Evolutionary conservation across 164 flowering plant genomes (phyloP).

Genomic region (Malania oleifera): DNA sequence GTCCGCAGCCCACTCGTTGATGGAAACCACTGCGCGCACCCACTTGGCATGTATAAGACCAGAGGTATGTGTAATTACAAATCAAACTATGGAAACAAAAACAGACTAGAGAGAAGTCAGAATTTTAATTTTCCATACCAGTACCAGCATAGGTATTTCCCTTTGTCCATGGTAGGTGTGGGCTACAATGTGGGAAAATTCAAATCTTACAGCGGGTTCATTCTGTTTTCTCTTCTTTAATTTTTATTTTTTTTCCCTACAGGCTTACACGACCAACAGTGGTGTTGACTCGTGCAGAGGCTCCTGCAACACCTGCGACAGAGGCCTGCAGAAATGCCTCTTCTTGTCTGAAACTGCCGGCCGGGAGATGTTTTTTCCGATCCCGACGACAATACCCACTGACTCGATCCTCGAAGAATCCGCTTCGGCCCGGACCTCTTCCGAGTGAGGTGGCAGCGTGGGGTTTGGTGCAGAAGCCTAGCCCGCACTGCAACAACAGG

Average conservation of each 20-base stretch:
- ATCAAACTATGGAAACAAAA: no score
- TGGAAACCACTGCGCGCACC: no score
- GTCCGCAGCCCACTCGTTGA: no score
- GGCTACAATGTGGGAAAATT: no score
- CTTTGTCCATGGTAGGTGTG: no score
- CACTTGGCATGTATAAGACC: no score
- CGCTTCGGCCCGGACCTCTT: constrained; percentile 31
- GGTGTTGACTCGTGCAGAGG: constrained; percentile 21
- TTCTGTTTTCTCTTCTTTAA: neutral
- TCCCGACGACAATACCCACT: constrained; percentile 55
- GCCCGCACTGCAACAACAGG: constrained; percentile 54
- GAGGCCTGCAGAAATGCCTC: constrained; percentile 30
- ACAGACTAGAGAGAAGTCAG: no score
- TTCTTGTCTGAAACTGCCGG: constrained; percentile 43
- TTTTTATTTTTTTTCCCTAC: neutral
- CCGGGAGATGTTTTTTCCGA: constrained; percentile 15
- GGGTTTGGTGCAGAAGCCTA: constrained; percentile 24
- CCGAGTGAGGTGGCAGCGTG: constrained; percentile 45
- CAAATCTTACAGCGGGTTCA: neutral
- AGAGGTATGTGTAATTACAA: no score
- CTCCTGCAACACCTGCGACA: constrained; percentile 19
- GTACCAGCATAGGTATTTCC: no score
- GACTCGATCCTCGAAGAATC: constrained; percentile 64
- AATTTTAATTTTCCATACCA: no score
- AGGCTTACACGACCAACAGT: constrained; percentile 28